Conservation (phyloP, 176 grass and related monocot genomes). For the Zoysia japonica region DNA sequence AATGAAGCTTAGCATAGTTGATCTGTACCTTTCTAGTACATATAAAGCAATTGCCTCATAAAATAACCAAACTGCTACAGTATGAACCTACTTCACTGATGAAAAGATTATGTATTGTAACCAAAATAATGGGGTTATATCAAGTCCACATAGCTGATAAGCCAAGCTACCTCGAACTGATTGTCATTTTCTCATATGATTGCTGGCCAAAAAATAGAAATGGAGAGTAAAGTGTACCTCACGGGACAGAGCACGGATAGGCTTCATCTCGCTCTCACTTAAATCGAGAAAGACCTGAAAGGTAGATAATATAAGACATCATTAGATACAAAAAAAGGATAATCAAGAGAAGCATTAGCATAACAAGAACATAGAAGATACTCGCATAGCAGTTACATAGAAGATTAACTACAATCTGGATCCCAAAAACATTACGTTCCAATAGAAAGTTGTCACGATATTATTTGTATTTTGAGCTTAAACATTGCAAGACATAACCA, state of each 20-base stretch:
- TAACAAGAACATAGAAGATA: not conserved
- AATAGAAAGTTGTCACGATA: not conserved
- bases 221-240: constrained; percentile 63
- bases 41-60: constrained; percentile 7
- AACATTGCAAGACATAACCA: not conserved
- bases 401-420: constrained; percentile 27
- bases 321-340: constrained; percentile 23
- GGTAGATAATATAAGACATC: constrained; percentile 17
- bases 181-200: not conserved
- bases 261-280: constrained; percentile 81
- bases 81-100: constrained; percentile 13
- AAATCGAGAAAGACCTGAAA: constrained; percentile 88
- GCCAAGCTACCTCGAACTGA: constrained; percentile 10
- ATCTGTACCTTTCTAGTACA: constrained; percentile 17
- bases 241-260: constrained; percentile 65
- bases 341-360: constrained; percentile 14
- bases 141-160: not conserved
- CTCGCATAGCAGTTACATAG: not conserved
- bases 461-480: constrained; percentile 14
- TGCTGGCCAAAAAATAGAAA: constrained; percentile 6
- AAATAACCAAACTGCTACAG: constrained; percentile 13
- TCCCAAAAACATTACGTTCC: constrained; percentile 9
- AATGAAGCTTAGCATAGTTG: constrained; percentile 12
- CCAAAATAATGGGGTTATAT: constrained; percentile 7
- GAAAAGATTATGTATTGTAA: not conserved